These are phyloP conservation scores for Orbilia javanica DNA, from an alignment of 2,329 filamentous ascomycete genomes.

Conservation along the genomic window DNA sequence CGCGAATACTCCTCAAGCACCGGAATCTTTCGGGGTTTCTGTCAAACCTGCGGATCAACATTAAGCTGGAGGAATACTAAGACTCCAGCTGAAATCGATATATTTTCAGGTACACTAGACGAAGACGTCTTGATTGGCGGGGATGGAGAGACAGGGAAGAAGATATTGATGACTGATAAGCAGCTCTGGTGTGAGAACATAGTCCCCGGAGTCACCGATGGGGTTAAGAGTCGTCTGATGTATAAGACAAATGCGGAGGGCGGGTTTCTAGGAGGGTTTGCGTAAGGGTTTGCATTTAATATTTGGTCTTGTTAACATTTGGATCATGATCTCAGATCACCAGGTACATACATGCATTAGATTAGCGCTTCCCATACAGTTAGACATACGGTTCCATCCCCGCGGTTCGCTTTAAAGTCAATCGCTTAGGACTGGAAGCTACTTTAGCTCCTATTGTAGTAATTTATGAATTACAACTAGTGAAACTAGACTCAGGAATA, in stretches of 20 bases:
- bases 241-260: slow-evolving; percentile 39
- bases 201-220: slow-evolving; percentile 69
- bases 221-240: slow-evolving; percentile 45
- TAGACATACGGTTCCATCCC: not conserved
- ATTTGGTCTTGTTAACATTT: not conserved
- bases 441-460: too few species aligned
- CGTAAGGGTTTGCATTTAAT: not conserved
- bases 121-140: slow-evolving; percentile 61
- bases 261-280: slow-evolving; percentile 23
- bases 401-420: too few species aligned
- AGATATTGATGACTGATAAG: slow-evolving; percentile 65
- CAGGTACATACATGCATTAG: too few species aligned
- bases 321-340: not conserved
- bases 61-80: slow-evolving; percentile 67
- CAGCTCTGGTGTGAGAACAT: slow-evolving; percentile 68
- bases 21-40: slow-evolving; percentile 68
- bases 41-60: slow-evolving; percentile 68
- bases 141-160: slow-evolving; percentile 64
- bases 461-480: too few species aligned
- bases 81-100: slow-evolving; percentile 50
- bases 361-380: not conserved
- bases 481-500: too few species aligned
- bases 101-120: slow-evolving; percentile 60
- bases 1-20: slow-evolving; percentile 66
- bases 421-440: too few species aligned